Evolutionary conservation across 352 stramenopile species (phyloP).

Genomic region (Hyaloperonospora arabidopsidis): DNA sequence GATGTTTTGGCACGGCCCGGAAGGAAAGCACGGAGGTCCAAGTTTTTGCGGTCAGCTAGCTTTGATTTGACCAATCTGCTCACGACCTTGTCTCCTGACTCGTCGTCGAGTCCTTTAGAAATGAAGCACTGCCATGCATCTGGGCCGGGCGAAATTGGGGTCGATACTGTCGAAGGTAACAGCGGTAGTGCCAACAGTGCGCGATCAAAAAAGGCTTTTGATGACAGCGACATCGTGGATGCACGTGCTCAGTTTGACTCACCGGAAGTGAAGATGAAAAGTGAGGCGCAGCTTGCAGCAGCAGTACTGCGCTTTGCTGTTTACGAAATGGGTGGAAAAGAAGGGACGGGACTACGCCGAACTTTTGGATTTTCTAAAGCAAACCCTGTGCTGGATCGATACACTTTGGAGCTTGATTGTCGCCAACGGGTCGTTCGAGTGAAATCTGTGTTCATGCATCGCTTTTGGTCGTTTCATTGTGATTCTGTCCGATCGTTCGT

Average conservation of each 20-base stretch:
- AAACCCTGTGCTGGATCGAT: constrained; percentile 67
- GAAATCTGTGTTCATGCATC: constrained; percentile 81
- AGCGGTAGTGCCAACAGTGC: constrained; percentile 25
- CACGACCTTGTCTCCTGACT: constrained; percentile 16
- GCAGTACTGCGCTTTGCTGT: constrained; percentile 68
- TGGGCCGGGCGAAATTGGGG: constrained; percentile 13
- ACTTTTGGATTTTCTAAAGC: constrained; percentile 61
- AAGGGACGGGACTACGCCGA: constrained; percentile 43
- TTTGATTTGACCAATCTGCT: constrained; percentile 63
- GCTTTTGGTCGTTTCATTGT: constrained; percentile 73
- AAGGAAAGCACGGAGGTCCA: constrained; percentile 33
- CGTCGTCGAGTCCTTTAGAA: constrained; percentile 16
- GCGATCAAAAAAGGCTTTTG: constrained; percentile 51
- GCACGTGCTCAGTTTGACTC: constrained; percentile 27
- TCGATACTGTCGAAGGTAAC: constrained; percentile 11
- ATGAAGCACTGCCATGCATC: constrained; percentile 28
- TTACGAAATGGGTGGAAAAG: constrained; percentile 60
- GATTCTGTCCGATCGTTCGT: constrained; percentile 49
- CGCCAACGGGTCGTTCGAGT: constrained; percentile 59
- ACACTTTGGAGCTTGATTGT: constrained; percentile 72
- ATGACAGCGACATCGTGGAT: constrained; percentile 79
- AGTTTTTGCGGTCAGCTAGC: constrained; percentile 62
- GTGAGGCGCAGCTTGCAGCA: constrained; percentile 38
- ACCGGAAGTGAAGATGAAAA: constrained; percentile 23
- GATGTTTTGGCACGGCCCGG: constrained; percentile 1